phyloP scores from a whole-genome alignment of 768 basidiomycete genomes.

The Galerina sulciceps region DNA sequence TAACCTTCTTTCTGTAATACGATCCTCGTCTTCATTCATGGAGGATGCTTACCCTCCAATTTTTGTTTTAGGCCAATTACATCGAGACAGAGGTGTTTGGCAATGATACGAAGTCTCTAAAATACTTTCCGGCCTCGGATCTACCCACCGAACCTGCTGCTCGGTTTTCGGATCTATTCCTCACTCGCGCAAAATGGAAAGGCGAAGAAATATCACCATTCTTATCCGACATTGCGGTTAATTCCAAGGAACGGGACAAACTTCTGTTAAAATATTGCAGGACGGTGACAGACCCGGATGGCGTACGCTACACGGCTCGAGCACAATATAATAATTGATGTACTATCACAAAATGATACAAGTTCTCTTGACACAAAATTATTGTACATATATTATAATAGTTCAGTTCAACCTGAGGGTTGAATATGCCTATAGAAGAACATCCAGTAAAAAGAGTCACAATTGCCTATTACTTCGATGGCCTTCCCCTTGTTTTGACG shows the following conservation, averaged over 20 bases:
- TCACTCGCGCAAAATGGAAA: slow-evolving; percentile 77
- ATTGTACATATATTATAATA: too few species aligned
- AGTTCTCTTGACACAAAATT: too few species aligned
- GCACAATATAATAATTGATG: slow-evolving; percentile 57
- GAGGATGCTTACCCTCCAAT: neutral
- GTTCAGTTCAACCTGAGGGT: slow-evolving; percentile 53
- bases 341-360: too few species aligned
- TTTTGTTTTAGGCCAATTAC: slow-evolving; percentile 70
- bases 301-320: slow-evolving; percentile 77
- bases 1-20: slow-evolving; percentile 66
- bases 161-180: slow-evolving; percentile 89
- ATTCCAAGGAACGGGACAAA: slow-evolving; percentile 86
- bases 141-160: slow-evolving; percentile 80
- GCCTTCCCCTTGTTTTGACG: slow-evolving; percentile 44
- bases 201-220: slow-evolving; percentile 83
- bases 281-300: slow-evolving; percentile 68
- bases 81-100: slow-evolving; percentile 47
- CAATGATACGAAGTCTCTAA: slow-evolving; percentile 45
- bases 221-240: slow-evolving; percentile 80
- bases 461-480: slow-evolving; percentile 24
- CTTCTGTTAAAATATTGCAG: slow-evolving; percentile 86
- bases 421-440: slow-evolving; percentile 20
- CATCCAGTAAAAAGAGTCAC: neutral
- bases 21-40: neutral
- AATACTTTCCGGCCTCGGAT: slow-evolving; percentile 75